Base-by-base conservation (phyloP, 371 early-diverging fungal species). In the Massospora cicadina region DNA sequence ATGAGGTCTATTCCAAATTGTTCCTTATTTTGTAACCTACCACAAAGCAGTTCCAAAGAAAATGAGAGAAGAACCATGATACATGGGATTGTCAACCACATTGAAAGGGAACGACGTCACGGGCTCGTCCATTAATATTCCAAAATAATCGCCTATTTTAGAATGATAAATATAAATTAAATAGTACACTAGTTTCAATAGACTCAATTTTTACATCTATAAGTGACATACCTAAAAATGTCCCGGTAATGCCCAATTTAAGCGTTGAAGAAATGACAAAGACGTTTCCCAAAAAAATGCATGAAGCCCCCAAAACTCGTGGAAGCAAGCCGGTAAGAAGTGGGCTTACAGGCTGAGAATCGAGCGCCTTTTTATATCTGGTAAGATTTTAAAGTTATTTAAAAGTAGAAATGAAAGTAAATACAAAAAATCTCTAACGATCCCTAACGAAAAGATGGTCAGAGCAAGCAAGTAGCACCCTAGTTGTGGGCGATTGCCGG, bases 41-140 rank as follows among this genome's bases (percentile, higher is more conserved):
- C 87, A 92, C 54, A 93, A 72, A 55, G 92, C 87, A 53, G 86
- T 84, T 32, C 84, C 90, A 58, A 92, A 67, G 72, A 93, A 93
- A 65, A 81, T 81, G 71, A 92, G 74, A 1, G 90, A 88, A 17
- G 93, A 90, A n/a, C 94, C 94, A 58, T 82, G 79, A 71, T 93
- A 93, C 94, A 93, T 93, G 23, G 94, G 94, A 73, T 93, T 88
- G 24, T 89, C 88, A 32, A 84, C 78, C 10, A 90, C 83, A 71
- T 88, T 93, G 79, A 93, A 93, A 17, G 94, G 94, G 73, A 93
- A 92, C 23, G 83, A 83, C 13, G 89, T 90, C 62, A 93, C 90
- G 43, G 87, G 83, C 65, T 79, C 77, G 31, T 81, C 77, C 93
- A 93, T 93, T 68, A 91, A 72, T 59, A 93, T 91, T 59, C 94